Conservation (phyloP, 2,329 filamentous ascomycete genomes). For the Neopestalotiopsis rosae region DNA sequence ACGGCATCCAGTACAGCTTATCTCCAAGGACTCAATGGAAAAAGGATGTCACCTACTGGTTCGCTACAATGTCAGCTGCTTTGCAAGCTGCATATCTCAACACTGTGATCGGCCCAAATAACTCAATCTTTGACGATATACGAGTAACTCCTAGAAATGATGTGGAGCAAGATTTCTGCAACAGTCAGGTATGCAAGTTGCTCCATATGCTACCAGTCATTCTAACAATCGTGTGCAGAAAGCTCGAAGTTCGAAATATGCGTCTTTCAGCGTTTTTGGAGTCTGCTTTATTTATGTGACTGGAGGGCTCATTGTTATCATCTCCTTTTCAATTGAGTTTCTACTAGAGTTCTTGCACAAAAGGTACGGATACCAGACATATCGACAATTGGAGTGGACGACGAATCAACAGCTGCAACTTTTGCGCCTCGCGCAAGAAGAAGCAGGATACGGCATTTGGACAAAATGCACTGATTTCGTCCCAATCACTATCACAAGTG, state of each 20-base stretch:
- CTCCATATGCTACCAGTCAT: background rate
- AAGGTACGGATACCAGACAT: background rate
- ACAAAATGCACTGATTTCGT: background rate
- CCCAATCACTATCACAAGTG: background rate
- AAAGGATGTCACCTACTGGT: conserved; percentile 9
- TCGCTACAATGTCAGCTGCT: background rate
- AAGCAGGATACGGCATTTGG: conserved; percentile 3
- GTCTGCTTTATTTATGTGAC: conserved; percentile 1
- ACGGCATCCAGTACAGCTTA: background rate
- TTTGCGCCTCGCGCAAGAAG: conserved; percentile 5
- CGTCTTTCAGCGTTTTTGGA: conserved; percentile 9
- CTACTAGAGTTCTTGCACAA: background rate
- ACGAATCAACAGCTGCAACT: conserved; percentile 3
- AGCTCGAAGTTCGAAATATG: conserved; percentile 7
- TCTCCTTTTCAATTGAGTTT: background rate
- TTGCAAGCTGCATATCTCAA: background rate
- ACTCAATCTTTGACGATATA: background rate
- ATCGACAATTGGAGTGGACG: conserved; percentile 10
- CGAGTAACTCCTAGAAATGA: background rate
- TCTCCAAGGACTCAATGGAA: conserved; percentile 6
- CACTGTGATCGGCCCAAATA: background rate
- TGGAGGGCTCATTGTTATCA: background rate
- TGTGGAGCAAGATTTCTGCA: background rate
- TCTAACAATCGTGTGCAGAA: background rate
- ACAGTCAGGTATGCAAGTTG: conserved; percentile 9